phyloP scores from a whole-genome alignment of 768 basidiomycete genomes.

The Sarcodon sp. region DNA sequence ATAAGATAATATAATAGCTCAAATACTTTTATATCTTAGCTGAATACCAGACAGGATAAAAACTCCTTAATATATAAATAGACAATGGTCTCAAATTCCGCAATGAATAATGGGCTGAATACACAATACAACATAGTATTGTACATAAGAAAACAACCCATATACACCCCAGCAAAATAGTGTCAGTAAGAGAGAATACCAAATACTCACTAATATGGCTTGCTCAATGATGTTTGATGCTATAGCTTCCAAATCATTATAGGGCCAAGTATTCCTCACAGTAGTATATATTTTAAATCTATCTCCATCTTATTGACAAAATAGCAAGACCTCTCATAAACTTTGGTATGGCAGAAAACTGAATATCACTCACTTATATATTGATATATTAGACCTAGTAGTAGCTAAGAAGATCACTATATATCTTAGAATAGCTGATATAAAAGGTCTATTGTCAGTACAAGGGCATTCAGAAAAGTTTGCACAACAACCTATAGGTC shows the following conservation, averaged over 20 bases:
- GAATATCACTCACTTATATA: conserved; percentile 7
- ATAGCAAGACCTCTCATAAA: conserved; percentile 7
- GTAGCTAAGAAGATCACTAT: too few species aligned
- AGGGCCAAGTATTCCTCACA: conserved; percentile 4
- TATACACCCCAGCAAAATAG: conserved; percentile 27
- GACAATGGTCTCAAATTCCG: conserved; percentile 5
- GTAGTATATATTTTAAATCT: conserved; percentile 12
- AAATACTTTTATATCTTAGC: not conserved
- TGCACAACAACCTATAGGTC: too few species aligned
- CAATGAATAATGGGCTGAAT: not conserved
- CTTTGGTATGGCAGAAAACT: conserved; percentile 4
- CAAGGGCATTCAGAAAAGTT: too few species aligned
- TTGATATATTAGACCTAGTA: too few species aligned
- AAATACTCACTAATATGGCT: conserved; percentile 19
- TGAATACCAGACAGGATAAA: not conserved
- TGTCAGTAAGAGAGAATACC: conserved; percentile 25
- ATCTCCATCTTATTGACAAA: conserved; percentile 5
- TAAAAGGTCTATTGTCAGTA: too few species aligned
- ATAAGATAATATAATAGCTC: conserved; percentile 4
- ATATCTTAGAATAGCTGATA: too few species aligned
- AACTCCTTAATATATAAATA: not conserved
- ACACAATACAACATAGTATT: not conserved
- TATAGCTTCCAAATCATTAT: not conserved
- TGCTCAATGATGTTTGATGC: conserved; percentile 15
- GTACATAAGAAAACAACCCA: not conserved